These are phyloP conservation scores for Yarrowia alimentaria DNA, from an alignment of 805 yeast species.

Conservation along the genomic window DNA sequence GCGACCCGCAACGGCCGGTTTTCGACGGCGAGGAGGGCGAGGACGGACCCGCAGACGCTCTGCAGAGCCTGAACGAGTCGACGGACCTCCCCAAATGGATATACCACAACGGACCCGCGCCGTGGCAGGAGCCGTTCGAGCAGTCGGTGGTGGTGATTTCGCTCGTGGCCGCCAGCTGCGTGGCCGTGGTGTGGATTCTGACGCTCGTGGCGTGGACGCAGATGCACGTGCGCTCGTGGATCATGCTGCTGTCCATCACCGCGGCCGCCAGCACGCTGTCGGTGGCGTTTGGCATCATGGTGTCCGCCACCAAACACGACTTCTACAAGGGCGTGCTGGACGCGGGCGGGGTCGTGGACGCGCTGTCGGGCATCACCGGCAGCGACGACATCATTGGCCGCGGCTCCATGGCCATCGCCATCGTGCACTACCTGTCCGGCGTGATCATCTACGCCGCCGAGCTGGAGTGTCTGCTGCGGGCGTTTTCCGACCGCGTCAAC, in stretches of 20 bases:
- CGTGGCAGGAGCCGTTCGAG: conserved; percentile 23
- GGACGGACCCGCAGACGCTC: conserved; percentile 4
- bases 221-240: conserved; percentile 7
- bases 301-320: background rate
- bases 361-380: background rate
- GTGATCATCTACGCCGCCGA: conserved; percentile 19
- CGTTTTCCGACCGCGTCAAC: conserved; percentile 5
- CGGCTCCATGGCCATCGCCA: conserved; percentile 10
- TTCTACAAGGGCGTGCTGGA: conserved; percentile 4
- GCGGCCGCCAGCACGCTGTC: conserved; percentile 1
- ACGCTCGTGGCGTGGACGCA: conserved; percentile 3
- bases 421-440: conserved; percentile 16
- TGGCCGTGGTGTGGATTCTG: conserved; percentile 22
- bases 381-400: conserved; percentile 1
- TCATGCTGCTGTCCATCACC: conserved; percentile 3
- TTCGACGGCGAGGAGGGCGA: conserved; percentile 7
- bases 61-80: background rate
- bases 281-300: conserved; percentile 14
- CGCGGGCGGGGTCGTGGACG: conserved; percentile 10
- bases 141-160: conserved; percentile 5
- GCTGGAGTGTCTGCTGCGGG: conserved; percentile 9
- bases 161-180: conserved; percentile 4
- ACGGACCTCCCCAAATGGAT: conserved; percentile 5
- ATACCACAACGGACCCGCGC: conserved; percentile 1
- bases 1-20: background rate